Percentiles rank a stretch among this genome's conserved stretches.
phyloP scores from a whole-genome alignment of 2,329 filamentous ascomycete genomes.

The Pseudocercospora ulei region DNA sequence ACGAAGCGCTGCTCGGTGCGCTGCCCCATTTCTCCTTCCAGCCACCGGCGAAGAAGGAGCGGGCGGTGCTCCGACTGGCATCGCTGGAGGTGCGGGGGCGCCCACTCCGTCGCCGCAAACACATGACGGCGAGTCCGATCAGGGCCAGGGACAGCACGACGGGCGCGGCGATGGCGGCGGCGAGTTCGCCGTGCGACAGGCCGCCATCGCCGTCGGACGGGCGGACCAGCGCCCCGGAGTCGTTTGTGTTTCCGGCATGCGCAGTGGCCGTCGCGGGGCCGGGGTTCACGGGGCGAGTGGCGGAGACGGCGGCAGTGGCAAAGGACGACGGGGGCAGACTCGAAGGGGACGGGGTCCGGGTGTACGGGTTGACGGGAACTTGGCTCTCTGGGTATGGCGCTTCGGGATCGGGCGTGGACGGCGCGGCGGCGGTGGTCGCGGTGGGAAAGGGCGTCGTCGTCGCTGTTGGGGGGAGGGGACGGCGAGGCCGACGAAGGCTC shows the following conservation, averaged over 20 bases:
- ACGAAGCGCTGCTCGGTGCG: constrained; percentile 16
- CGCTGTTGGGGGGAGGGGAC: too few relatives aligned
- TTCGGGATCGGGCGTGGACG: constrained; percentile 4
- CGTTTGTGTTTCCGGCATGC: constrained; percentile 2
- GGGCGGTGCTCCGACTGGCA: constrained; percentile 44
- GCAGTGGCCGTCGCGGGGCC: constrained; percentile 5
- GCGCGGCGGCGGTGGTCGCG: background rate
- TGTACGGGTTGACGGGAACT: constrained; percentile 3
- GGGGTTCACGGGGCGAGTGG: constrained; percentile 2
- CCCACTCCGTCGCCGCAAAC: constrained; percentile 50
- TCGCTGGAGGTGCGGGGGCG: constrained; percentile 46
- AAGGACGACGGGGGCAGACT: constrained; percentile 8
- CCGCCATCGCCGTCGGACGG: constrained; percentile 60
- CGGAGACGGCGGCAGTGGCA: constrained; percentile 3
- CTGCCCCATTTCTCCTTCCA: constrained; percentile 20
- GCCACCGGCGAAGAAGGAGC: constrained; percentile 34
- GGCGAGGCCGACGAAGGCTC: too few relatives aligned
- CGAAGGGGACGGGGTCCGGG: background rate
- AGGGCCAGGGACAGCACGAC: constrained; percentile 55
- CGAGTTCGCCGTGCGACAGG: constrained; percentile 54
- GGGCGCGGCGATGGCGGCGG: constrained; percentile 51
- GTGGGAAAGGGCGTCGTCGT: background rate
- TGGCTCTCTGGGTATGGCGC: background rate
- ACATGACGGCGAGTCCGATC: constrained; percentile 47
- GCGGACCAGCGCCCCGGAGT: constrained; percentile 46